Conservation (phyloP, 306 rosid species). For the Glycine tomentella region DNA sequence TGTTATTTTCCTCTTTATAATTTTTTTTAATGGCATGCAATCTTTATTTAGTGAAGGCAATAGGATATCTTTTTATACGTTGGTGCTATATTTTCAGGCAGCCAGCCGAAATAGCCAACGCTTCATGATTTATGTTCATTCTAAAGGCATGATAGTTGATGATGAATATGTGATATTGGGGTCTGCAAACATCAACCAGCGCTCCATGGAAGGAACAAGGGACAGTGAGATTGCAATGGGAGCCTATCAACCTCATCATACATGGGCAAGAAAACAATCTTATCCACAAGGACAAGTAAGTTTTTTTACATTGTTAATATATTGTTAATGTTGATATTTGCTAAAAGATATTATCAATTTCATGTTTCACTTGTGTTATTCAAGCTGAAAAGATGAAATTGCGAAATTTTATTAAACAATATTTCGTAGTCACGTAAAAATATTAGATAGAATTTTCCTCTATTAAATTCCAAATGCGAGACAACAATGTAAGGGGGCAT, state of each 20-base stretch:
- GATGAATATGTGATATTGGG: conserved; percentile 92
- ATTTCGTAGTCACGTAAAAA: conserved; percentile 3
- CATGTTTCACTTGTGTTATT: conserved; percentile 25
- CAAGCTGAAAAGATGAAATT: conserved; percentile 33
- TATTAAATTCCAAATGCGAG: too few relatives aligned
- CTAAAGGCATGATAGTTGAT: conserved; percentile 97
- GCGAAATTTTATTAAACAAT: neutral
- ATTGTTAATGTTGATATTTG: conserved; percentile 24
- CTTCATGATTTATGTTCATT: conserved; percentile 97
- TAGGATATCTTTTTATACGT: conserved; percentile 14
- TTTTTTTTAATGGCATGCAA: conserved; percentile 8
- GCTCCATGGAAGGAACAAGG: conserved; percentile 98
- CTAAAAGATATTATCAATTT: conserved; percentile 6
- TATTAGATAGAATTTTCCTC: too few relatives aligned
- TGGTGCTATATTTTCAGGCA: conserved; percentile 61
- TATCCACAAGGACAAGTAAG: conserved; percentile 86
- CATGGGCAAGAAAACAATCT: conserved; percentile 72
- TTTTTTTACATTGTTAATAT: conserved; percentile 7
- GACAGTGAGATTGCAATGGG: conserved; percentile 99
- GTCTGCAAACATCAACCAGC: conserved; percentile 96
- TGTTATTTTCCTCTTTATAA: neutral
- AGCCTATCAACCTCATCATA: conserved; percentile 84
- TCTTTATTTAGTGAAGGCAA: conserved; percentile 9
- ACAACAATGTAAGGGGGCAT: too few relatives aligned
- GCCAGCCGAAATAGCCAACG: conserved; percentile 72